These are phyloP conservation scores for Globisporangium sylvaticum DNA, from an alignment of 352 stramenopile genomes.

Conservation along the genomic window DNA sequence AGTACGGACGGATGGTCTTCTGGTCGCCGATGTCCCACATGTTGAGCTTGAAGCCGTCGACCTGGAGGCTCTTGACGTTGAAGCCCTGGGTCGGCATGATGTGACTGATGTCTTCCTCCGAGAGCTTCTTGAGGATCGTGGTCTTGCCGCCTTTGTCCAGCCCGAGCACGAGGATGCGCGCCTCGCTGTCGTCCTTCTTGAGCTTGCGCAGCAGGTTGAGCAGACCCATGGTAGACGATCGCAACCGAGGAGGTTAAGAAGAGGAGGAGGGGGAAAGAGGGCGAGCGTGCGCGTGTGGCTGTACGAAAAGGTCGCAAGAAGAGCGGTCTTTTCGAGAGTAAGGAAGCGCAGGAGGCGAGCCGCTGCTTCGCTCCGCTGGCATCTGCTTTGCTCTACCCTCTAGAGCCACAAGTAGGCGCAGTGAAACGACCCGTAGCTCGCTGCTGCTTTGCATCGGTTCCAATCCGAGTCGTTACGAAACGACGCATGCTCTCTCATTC, in stretches of 20 bases:
- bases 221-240: constrained; percentile 76
- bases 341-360: constrained; percentile 16
- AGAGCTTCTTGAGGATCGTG: constrained; percentile 96
- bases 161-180: constrained; percentile 92
- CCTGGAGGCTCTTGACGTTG: constrained; percentile 96
- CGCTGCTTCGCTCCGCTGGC: background rate
- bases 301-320: constrained; percentile 6
- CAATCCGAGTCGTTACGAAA: constrained; percentile 26
- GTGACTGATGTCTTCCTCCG: constrained; percentile 92
- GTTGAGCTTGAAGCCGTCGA: constrained; percentile 96
- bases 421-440: background rate
- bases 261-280: background rate
- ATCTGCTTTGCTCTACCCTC: background rate
- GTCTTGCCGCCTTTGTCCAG: constrained; percentile 97
- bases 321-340: constrained; percentile 40
- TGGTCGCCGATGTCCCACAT: constrained; percentile 99
- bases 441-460: background rate
- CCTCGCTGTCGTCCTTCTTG: constrained; percentile 93
- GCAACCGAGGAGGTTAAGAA: constrained; percentile 2
- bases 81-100: constrained; percentile 95
- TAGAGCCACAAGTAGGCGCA: background rate
- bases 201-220: constrained; percentile 94
- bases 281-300: background rate
- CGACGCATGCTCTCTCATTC: constrained; percentile 11
- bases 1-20: constrained; percentile 99